Evolutionary conservation across 805 yeast species (phyloP).

Genomic region (Yarrowia sp.): DNA sequence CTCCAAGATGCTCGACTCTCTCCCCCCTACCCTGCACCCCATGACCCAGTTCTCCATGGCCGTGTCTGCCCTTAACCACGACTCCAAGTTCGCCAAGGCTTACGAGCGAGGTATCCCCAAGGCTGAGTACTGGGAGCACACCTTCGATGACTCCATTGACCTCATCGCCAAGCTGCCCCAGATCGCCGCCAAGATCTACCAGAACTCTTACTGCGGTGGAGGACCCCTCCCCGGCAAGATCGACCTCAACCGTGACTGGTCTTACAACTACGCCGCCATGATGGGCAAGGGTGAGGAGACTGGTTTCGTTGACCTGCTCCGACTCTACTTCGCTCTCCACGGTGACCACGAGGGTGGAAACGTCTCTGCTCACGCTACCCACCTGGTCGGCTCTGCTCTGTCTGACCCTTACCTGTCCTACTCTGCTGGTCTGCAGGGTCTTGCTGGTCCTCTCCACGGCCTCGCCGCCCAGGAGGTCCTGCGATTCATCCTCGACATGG

Average conservation of each 20-base stretch:
- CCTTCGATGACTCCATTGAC: constrained; percentile 77
- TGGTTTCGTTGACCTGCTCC: constrained; percentile 74
- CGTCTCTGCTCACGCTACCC: constrained; percentile 84
- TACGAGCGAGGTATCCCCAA: constrained; percentile 80
- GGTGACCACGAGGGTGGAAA: constrained; percentile 91
- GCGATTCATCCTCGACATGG: constrained; percentile 72
- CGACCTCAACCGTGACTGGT: constrained; percentile 52
- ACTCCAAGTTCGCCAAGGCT: constrained; percentile 81
- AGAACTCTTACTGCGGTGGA: constrained; percentile 75
- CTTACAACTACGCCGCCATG: constrained; percentile 63
- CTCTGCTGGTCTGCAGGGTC: constrained; percentile 80
- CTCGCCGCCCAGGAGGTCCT: constrained; percentile 86
- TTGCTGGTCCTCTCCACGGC: constrained; percentile 86
- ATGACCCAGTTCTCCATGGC: constrained; percentile 90
- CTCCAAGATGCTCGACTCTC: constrained; percentile 64
- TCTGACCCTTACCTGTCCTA: constrained; percentile 74
- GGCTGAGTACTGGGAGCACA: constrained; percentile 78
- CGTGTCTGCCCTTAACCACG: constrained; percentile 74
- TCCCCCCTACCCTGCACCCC: constrained; percentile 77
- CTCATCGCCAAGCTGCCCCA: constrained; percentile 77
- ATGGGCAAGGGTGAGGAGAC: constrained; percentile 58
- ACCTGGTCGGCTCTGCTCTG: constrained; percentile 79
- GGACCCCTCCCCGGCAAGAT: constrained; percentile 47
- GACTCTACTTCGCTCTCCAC: constrained; percentile 78
- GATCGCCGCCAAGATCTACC: constrained; percentile 80